Evolutionary conservation across 148 eudicot genomes (phyloP).

Genomic region (Oxyria digyna): DNA sequence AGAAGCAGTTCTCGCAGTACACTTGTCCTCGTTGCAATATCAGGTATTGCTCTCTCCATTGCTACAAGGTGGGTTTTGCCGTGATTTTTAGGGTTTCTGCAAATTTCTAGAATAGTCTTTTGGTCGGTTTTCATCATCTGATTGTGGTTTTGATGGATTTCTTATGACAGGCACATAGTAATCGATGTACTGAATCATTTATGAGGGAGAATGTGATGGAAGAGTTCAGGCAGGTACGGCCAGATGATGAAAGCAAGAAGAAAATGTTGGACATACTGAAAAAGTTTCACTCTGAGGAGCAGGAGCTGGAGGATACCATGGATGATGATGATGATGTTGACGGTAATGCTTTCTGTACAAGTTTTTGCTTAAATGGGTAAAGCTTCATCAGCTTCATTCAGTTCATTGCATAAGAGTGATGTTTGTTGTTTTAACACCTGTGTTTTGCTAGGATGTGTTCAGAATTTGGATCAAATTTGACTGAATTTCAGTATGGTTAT

Average conservation of each 20-base stretch:
- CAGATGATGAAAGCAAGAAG: constrained; percentile 53
- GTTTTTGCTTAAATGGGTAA: background rate
- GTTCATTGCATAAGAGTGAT: background rate
- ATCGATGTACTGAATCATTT: constrained; percentile 88
- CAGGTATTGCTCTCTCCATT: constrained; percentile 83
- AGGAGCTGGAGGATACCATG: constrained; percentile 53
- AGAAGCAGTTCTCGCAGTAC: constrained; percentile 88
- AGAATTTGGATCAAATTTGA: background rate
- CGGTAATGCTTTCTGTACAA: background rate
- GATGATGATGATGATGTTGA: background rate
- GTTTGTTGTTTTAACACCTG: background rate
- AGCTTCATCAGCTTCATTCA: background rate
- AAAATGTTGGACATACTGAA: constrained; percentile 72
- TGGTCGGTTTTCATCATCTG: background rate
- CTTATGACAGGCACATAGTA: constrained; percentile 59
- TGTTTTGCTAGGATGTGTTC: background rate
- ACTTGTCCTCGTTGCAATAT: constrained; percentile 90
- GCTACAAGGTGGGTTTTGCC: constrained; percentile 61
- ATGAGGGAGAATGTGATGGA: constrained; percentile 84
- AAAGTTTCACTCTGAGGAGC: constrained; percentile 63
- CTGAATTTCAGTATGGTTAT: background rate
- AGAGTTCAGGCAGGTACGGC: constrained; percentile 42
- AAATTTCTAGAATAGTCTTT: background rate
- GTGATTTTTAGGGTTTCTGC: background rate
- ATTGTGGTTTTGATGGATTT: background rate